phyloP scores from a whole-genome alignment of 495 filamentous ascomycete species.

The Lasiosphaeria hispida region DNA sequence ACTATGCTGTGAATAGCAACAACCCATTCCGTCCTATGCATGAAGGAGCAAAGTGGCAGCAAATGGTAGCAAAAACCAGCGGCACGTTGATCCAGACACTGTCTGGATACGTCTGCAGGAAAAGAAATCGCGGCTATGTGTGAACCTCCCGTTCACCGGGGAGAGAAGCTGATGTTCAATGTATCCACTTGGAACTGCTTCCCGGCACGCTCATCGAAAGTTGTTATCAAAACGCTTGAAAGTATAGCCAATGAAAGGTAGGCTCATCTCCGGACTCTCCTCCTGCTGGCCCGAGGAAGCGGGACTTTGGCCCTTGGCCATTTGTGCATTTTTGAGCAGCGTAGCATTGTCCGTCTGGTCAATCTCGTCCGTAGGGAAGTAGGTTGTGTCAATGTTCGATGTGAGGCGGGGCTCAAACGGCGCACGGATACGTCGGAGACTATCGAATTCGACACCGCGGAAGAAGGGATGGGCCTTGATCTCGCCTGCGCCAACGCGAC shows the following conservation, averaged over 20 bases:
- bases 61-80: too few relatives aligned
- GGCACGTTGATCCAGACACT: too few relatives aligned
- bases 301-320: slow-evolving; percentile 32
- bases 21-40: too few relatives aligned
- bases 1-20: too few relatives aligned
- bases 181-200: not conserved
- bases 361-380: slow-evolving; percentile 98
- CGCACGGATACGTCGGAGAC: slow-evolving; percentile 84
- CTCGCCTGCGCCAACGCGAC: slow-evolving; percentile 76
- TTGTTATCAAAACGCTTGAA: slow-evolving; percentile 96
- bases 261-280: slow-evolving; percentile 75
- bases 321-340: slow-evolving; percentile 65
- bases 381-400: slow-evolving; percentile 92
- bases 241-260: slow-evolving; percentile 97
- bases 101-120: too few relatives aligned
- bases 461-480: slow-evolving; percentile 96
- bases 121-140: too few relatives aligned
- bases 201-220: slow-evolving; percentile 42
- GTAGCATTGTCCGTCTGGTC: slow-evolving; percentile 84
- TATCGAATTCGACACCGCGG: slow-evolving; percentile 90
- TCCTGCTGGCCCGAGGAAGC: slow-evolving; percentile 32
- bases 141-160: too few relatives aligned
- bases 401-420: slow-evolving; percentile 92
- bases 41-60: too few relatives aligned
- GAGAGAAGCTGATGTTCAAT: too few relatives aligned